Evolutionary conservation across 805 yeast genomes (phyloP), one percentile per base, ranked within the genome.

Genomic region (Cyberlindnera meyerae): DNA sequence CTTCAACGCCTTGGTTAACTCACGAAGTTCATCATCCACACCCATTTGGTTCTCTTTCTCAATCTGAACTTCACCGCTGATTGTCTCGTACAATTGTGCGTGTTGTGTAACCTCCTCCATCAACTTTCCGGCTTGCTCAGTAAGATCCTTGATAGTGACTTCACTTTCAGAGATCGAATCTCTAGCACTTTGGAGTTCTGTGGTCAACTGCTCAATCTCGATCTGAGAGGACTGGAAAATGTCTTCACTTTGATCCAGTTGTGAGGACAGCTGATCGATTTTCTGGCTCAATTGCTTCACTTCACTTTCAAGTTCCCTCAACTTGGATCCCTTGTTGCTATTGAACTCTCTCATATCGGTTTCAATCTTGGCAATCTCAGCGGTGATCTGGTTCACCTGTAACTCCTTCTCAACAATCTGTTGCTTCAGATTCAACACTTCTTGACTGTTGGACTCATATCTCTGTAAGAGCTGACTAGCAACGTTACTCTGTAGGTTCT

Each of bases 291-390:
- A 56, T 7, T 51, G 45, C 9, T 54, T 51, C 17, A 82, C 67
- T 42, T 82, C 87, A 5, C 51, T 43, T 45, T 75, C 71, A 28
- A 83, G 62, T 49, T 82, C 76, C 33, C 75, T 75, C 41, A 94
- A 66, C 57, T 90, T 94, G 1, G 81, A 73, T 1, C 89, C 86
- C 48, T 88, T 89, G 56, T 94, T 82, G 29, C 64, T 65, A 41
- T 73, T 76, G 55, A 88, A 90, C 50, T 93, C 97, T 35, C 71
- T 67, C 65, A 88, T 84, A 56, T 93, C 97, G 13, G 65, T 71
- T 52, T 83, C 84, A 36, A 84, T 78, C 7, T 55, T 54, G 4
- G 50, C 46, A 11, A 84, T 71, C 20, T 79, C 82, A 0, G 39
- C 40, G 22, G 64, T 55, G 27, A 65, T 66, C 3, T 48, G 50